Evolutionary conservation across 805 yeast species (phyloP), one percentile per base, ranked within the genome.

Genomic region (Myxozyma melibiosi): DNA sequence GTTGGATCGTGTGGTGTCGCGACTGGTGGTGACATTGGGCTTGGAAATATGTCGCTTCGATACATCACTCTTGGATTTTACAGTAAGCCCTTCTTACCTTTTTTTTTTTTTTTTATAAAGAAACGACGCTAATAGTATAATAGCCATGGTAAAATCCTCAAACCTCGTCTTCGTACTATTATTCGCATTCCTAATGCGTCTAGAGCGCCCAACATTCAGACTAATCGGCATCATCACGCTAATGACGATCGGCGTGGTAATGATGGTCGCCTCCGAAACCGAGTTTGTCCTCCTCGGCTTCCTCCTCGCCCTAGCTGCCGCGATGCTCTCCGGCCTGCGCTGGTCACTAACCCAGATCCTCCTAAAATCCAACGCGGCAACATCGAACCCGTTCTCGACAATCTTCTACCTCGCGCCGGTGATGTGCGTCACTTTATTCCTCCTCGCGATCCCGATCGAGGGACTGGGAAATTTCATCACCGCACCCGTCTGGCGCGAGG

Each of bases 261-360:
- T 91, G 82, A 94, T 94, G 98, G 92, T 90, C 4, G 73, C 74
- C 0, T 62, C 66, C 4, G 68, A 64, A 51, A 45, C 68, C 3
- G 47, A 62, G 38, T 59, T 61, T 27, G 63, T 59, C n/a, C 20
- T 59, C 28, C 43, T 85, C 1, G 98, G 99, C 1, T 83, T 90
- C 22, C 51, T 83, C 1, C 73, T 90, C 27, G 97, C 92, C 1
- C 73, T 94, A 28, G 73, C 80, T 1, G 91, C 96, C 3, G 83
- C 96, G 1, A 79, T 86, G 69, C 80, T 90, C 74, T 85, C 94
- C 14, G 99, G 99, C 0, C 74, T 94, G 50, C 80, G 99, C 62
- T 94, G 99, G 99, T 92, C 96, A 1, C 81, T 91, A 60, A 90
- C 98, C 0, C 98, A 94, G 68, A 71, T 94, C 22, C 77, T 92